Percentiles rank a stretch among this genome's conserved stretches.
Conservation (phyloP, 495 filamentous ascomycete genomes). For the Tetracladium marchalianum region DNA sequence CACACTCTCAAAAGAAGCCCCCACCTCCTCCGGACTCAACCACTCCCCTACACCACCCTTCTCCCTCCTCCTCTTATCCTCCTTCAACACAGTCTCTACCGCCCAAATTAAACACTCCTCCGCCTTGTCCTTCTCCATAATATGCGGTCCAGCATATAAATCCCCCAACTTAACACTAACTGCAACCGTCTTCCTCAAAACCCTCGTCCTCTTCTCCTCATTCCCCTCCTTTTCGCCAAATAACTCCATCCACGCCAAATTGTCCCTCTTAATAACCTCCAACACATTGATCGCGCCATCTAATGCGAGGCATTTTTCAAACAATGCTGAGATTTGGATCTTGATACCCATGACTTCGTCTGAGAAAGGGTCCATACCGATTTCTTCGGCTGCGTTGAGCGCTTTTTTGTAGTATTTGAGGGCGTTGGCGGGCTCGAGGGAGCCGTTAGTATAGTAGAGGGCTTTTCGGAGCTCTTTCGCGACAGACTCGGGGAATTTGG, state of each 20-base stretch:
- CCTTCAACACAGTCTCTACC: constrained; percentile 69
- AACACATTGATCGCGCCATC: constrained; percentile 61
- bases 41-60: constrained; percentile 64
- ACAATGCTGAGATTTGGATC: constrained; percentile 64
- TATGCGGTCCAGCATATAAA: constrained; percentile 54
- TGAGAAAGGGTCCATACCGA: constrained; percentile 74
- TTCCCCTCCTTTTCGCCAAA: constrained; percentile 39
- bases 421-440: constrained; percentile 59
- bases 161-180: constrained; percentile 75
- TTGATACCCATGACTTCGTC: constrained; percentile 87
- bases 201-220: constrained; percentile 54
- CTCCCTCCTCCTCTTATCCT: constrained; percentile 53
- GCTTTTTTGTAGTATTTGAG: constrained; percentile 75
- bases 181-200: constrained; percentile 62
- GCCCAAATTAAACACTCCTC: constrained; percentile 70
- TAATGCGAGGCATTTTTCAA: constrained; percentile 62
- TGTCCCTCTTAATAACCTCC: constrained; percentile 52
- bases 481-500: constrained; percentile 71
- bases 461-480: constrained; percentile 74
- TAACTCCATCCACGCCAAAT: constrained; percentile 51
- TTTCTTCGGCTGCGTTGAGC: constrained; percentile 54
- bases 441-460: constrained; percentile 73
- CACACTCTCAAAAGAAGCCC: constrained; percentile 56
- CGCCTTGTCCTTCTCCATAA: constrained; percentile 52
- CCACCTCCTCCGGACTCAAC: constrained; percentile 63